Percentiles rank a stretch among this genome's conserved stretches.
Conservation (phyloP, 768 basidiomycete genomes). For the Rhodotorula sphaerocarpa region DNA sequence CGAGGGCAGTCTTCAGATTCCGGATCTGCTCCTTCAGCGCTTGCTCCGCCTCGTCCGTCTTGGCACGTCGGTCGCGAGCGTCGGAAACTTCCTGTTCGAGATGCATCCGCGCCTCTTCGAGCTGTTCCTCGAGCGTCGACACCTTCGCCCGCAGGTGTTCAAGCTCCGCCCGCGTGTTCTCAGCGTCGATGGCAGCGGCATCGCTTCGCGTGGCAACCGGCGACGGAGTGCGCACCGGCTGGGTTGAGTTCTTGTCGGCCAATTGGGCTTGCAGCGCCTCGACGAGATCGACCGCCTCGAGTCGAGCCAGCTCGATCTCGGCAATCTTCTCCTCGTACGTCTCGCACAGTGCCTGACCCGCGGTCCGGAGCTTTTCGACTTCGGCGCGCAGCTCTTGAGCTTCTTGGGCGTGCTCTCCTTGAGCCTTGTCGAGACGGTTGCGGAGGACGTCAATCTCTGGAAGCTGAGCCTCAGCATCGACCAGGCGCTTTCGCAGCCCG, state of each 20-base stretch:
- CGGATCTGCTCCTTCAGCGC: constrained; percentile 58
- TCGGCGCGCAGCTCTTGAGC: constrained; percentile 60
- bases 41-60: constrained; percentile 47
- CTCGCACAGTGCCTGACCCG: constrained; percentile 89
- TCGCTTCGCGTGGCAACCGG: constrained; percentile 10
- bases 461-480: too few species aligned
- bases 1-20: constrained; percentile 60
- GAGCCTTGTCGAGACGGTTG: constrained; percentile 47
- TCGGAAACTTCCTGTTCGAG: constrained; percentile 58
- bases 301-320: constrained; percentile 59
- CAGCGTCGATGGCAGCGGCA: constrained; percentile 88
- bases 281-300: constrained; percentile 66
- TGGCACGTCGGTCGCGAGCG: constrained; percentile 37
- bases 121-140: constrained; percentile 64
- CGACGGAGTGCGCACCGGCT: background rate
- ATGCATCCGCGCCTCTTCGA: constrained; percentile 60
- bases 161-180: constrained; percentile 81
- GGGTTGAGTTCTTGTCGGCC: constrained; percentile 23
- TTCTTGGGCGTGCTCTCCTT: constrained; percentile 52
- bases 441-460: constrained; percentile 53
- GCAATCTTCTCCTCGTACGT: constrained; percentile 84
- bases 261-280: constrained; percentile 54
- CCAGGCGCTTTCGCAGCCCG: too few species aligned
- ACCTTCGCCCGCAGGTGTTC: constrained; percentile 74
- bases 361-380: constrained; percentile 74